These are phyloP conservation scores for Parastagonospora avenae DNA, from an alignment of 2,329 filamentous ascomycete genomes.

Conservation along the genomic window DNA sequence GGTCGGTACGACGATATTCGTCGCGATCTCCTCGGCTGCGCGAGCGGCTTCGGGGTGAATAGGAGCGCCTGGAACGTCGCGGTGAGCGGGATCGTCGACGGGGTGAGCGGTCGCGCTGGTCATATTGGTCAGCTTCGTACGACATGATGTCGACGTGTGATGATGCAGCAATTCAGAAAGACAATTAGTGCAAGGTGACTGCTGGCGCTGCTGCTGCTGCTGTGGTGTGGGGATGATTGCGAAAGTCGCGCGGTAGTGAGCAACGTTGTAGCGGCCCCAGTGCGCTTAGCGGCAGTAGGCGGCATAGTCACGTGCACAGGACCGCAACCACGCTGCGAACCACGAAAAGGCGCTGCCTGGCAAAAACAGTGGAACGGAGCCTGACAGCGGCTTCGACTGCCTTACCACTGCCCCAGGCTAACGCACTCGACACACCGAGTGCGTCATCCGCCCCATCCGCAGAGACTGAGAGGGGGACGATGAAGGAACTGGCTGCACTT, in stretches of 20 bases:
- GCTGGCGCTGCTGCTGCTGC: constrained; percentile 21
- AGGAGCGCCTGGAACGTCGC: constrained; percentile 63
- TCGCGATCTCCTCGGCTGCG: constrained; percentile 69
- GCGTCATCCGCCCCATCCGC: too few species aligned
- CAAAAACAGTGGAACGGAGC: not conserved
- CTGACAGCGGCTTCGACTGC: not conserved
- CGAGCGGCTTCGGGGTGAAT: constrained; percentile 71
- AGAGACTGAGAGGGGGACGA: constrained; percentile 1
- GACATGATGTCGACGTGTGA: constrained; percentile 33
- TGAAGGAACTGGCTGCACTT: constrained; percentile 18
- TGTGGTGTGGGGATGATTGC: constrained; percentile 15
- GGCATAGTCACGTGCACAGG: constrained; percentile 18
- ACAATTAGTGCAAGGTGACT: constrained; percentile 18
- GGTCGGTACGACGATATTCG: constrained; percentile 53
- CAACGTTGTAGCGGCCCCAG: constrained; percentile 18
- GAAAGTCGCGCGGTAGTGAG: constrained; percentile 10
- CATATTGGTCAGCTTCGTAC: constrained; percentile 46
- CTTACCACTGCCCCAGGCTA: too few species aligned
- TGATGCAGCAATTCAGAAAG: constrained; percentile 11
- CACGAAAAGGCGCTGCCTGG: constrained; percentile 5
- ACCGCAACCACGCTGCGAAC: constrained; percentile 6
- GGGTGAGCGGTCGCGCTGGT: constrained; percentile 65
- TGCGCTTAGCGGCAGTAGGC: constrained; percentile 24
- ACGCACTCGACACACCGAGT: too few species aligned
- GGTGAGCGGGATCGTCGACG: constrained; percentile 63